Evolutionary conservation across 495 filamentous ascomycete species (phyloP).

Genomic region (Aspergillus nanangensis): DNA sequence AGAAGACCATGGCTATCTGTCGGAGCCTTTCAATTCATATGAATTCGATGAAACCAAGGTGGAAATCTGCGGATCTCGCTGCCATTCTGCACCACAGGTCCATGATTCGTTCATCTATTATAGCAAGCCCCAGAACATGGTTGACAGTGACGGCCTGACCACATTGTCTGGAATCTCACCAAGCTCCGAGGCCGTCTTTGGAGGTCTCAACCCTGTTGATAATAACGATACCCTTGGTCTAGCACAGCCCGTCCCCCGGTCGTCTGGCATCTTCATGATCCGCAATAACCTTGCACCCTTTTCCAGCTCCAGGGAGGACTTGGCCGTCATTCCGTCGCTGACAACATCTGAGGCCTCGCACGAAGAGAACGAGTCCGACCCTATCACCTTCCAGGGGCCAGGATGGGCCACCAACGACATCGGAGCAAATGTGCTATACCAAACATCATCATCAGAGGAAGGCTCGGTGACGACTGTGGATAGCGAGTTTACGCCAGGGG

Average conservation of each 20-base stretch:
- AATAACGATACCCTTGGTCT: conserved; percentile 1
- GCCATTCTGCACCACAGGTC: conserved; percentile 6
- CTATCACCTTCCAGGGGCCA: not conserved
- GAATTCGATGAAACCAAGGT: not conserved
- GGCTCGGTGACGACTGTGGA: conserved; percentile 2
- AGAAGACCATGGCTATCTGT: conserved; percentile 6
- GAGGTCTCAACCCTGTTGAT: not conserved
- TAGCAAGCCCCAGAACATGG: not conserved
- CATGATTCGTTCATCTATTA: not conserved
- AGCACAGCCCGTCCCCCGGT: conserved; percentile 9
- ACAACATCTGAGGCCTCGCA: not conserved
- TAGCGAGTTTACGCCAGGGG: not conserved
- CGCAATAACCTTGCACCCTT: conserved; percentile 7
- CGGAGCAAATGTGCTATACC: not conserved
- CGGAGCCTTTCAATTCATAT: not conserved
- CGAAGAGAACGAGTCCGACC: not conserved
- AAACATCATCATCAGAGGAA: conserved; percentile 1
- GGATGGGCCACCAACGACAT: conserved; percentile 1
- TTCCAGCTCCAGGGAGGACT: not conserved
- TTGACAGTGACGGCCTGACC: not conserved
- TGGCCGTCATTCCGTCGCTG: not conserved
- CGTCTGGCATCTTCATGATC: conserved; percentile 4
- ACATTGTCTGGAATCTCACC: not conserved
- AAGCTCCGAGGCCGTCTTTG: not conserved
- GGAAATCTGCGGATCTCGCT: not conserved